These are phyloP conservation scores for Pseudozyma sp. DNA, from an alignment of 1,284 basidiomycete species.

Conservation along the genomic window DNA sequence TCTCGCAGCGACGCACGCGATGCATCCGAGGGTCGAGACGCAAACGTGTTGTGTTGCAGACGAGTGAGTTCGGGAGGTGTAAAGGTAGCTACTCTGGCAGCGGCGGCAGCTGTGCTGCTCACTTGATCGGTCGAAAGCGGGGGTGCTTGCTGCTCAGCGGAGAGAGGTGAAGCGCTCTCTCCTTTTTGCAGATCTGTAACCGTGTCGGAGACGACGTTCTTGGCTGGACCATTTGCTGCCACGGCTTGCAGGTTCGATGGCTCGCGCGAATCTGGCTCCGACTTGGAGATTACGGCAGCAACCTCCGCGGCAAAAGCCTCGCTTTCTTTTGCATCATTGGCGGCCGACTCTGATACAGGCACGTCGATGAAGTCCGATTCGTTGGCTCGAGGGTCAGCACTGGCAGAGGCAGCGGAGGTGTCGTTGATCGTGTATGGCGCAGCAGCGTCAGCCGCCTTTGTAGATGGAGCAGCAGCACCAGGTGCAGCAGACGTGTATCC, in stretches of 20 bases:
- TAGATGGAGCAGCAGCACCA: neutral
- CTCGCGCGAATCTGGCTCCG: slow-evolving; percentile 7
- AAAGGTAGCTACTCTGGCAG: slow-evolving; percentile 13
- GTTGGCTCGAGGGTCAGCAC: neutral
- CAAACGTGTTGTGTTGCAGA: slow-evolving; percentile 39
- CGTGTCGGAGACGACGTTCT: too few species aligned
- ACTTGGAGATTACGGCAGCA: slow-evolving; percentile 11
- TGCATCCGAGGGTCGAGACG: slow-evolving; percentile 27
- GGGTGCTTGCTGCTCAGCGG: neutral
- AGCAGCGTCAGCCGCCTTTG: neutral
- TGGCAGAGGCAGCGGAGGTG: neutral
- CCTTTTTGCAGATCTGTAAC: neutral
- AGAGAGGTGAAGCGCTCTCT: neutral
- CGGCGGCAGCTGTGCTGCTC: slow-evolving; percentile 12
- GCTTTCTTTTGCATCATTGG: neutral
- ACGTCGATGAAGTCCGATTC: too few species aligned
- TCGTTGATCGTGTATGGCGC: slow-evolving; percentile 10
- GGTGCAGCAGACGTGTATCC: neutral
- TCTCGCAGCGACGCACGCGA: slow-evolving; percentile 18
- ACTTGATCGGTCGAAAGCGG: neutral
- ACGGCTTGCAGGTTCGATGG: too few species aligned
- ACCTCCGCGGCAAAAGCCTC: slow-evolving; percentile 19
- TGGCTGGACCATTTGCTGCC: too few species aligned
- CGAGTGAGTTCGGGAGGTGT: slow-evolving; percentile 29
- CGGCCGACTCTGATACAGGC: too few species aligned